These are phyloP conservation scores for Leccinum uliginosum DNA, from an alignment of 768 basidiomycete species.

Conservation along the genomic window DNA sequence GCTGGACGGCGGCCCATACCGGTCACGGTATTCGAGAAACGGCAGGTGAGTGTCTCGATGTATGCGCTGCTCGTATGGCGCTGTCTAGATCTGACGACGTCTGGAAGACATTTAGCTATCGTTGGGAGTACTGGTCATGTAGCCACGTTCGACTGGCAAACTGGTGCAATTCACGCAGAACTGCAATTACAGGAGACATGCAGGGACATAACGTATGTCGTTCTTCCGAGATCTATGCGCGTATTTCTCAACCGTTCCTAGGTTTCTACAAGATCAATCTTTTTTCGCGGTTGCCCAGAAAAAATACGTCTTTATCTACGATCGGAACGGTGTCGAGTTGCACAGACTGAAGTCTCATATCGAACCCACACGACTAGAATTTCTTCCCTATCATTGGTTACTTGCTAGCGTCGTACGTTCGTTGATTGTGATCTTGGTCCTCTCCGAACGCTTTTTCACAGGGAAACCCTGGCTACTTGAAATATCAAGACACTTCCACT, in stretches of 20 bases:
- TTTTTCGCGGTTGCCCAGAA: constrained; percentile 95
- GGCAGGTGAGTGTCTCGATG: constrained; percentile 58
- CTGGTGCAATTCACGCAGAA: constrained; percentile 80
- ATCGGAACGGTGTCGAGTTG: constrained; percentile 88
- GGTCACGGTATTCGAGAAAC: constrained; percentile 82
- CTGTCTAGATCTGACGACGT: background rate
- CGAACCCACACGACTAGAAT: constrained; percentile 87
- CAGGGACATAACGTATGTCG: constrained; percentile 81
- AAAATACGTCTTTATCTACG: constrained; percentile 95
- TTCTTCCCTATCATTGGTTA: constrained; percentile 94
- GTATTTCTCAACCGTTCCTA: constrained; percentile 26
- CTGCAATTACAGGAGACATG: constrained; percentile 87
- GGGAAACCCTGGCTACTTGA: constrained; percentile 89
- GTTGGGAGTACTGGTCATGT: constrained; percentile 81
- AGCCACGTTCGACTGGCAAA: constrained; percentile 92
- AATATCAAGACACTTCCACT: constrained; percentile 96
- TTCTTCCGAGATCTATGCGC: background rate
- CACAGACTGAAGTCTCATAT: constrained; percentile 81
- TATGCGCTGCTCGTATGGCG: background rate
- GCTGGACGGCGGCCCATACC: constrained; percentile 83
- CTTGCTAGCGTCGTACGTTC: constrained; percentile 73
- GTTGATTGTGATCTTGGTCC: background rate
- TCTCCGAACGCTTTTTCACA: constrained; percentile 18
- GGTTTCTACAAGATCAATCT: constrained; percentile 89
- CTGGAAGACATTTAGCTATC: constrained; percentile 76